A percentile compares a stretch with the other conserved stretches of the same genome.
phyloP scores from a whole-genome alignment of 176 grass and related monocot species.

The Triticum turgidum region DNA sequence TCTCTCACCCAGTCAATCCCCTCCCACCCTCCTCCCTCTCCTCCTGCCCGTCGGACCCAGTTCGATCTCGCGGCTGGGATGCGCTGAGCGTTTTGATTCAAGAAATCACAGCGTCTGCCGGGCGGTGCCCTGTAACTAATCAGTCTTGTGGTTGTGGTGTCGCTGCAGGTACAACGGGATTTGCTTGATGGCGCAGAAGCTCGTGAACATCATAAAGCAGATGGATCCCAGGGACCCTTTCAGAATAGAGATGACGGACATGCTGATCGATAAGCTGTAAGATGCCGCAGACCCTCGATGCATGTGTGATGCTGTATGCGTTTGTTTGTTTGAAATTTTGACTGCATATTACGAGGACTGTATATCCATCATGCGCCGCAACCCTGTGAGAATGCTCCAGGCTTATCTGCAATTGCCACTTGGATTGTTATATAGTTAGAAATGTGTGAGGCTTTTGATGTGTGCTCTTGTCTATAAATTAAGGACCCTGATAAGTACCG shows the following conservation, averaged over 20 bases:
- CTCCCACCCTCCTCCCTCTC: neutral
- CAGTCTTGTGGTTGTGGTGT: neutral
- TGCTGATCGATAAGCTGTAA: conserved; percentile 75
- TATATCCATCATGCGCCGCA: neutral
- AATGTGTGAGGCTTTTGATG: no score
- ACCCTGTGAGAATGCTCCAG: no score
- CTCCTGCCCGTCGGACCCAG: neutral
- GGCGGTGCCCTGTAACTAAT: neutral
- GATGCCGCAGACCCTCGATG: neutral
- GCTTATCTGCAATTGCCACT: no score
- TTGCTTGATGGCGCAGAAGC: conserved; percentile 63
- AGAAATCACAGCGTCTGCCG: neutral
- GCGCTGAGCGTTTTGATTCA: no score
- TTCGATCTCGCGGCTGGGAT: neutral
- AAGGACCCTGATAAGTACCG: no score
- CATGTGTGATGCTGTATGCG: neutral
- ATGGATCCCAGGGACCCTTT: conserved; percentile 79
- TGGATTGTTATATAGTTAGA: no score
- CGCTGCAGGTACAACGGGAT: conserved; percentile 51
- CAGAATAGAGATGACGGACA: conserved; percentile 71
- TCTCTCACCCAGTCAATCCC: neutral
- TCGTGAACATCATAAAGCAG: conserved; percentile 70
- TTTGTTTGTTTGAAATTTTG: neutral
- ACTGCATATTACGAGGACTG: neutral
- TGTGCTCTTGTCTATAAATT: no score